Evolutionary conservation across 441 rosid genomes (phyloP).

Genomic region (Euphorbia corollata): DNA sequence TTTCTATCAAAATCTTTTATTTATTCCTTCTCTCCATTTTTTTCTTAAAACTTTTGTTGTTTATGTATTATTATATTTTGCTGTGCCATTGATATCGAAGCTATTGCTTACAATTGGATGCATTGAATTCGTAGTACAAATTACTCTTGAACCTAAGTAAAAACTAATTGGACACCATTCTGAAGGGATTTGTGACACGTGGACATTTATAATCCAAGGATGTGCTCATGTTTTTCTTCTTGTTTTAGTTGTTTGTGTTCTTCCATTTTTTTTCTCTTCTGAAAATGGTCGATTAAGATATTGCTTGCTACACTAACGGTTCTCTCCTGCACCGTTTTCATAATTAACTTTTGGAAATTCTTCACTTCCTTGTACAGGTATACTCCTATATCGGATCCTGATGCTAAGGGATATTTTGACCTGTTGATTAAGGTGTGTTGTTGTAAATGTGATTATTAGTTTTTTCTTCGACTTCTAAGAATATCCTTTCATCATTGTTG

Average conservation of each 20-base stretch:
- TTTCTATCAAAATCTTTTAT: not conserved
- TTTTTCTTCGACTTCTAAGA: slow-evolving; percentile 9
- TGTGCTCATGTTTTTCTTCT: not conserved
- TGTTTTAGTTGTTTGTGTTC: not conserved
- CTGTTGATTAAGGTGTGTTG: slow-evolving; percentile 73
- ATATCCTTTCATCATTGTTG: slow-evolving; percentile 3
- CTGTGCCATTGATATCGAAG: not conserved
- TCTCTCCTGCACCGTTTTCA: slow-evolving; percentile 3
- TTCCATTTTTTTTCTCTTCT: not conserved
- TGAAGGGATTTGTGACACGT: slow-evolving; percentile 1
- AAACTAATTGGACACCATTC: not conserved
- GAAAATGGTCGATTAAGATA: not conserved
- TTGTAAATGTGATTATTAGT: slow-evolving; percentile 10
- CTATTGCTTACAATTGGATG: slow-evolving; percentile 2
- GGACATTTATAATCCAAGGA: not conserved
- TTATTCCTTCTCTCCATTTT: not conserved
- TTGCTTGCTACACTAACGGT: not conserved
- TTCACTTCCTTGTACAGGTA: slow-evolving; percentile 42
- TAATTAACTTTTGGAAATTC: not conserved
- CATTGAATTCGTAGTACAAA: not conserved
- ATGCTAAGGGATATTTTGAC: slow-evolving; percentile 82
- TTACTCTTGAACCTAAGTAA: not conserved
- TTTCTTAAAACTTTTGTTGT: not conserved
- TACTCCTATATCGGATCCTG: slow-evolving; percentile 92
- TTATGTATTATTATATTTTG: not conserved